These are phyloP conservation scores for Omphalotus guepiniiformis DNA, from an alignment of 768 basidiomycete genomes.

Conservation along the genomic window DNA sequence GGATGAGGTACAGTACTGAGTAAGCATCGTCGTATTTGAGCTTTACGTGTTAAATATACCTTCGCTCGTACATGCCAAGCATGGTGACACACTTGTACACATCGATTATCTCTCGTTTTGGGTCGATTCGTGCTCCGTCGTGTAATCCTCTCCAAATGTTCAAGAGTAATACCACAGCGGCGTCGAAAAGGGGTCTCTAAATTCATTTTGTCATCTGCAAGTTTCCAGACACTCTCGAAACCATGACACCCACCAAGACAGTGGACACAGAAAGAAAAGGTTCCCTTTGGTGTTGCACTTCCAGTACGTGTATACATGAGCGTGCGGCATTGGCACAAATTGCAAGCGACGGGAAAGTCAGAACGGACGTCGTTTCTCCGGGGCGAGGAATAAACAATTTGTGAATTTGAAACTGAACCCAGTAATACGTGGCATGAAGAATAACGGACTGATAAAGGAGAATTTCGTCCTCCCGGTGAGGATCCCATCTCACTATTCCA, in stretches of 20 bases:
- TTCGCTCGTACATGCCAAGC: not conserved
- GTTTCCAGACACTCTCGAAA: not conserved
- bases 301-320: conserved; percentile 50
- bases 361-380: conserved; percentile 10
- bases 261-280: conserved; percentile 11
- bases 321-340: conserved; percentile 27
- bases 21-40: no score
- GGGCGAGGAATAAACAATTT: conserved; percentile 21
- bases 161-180: conserved; percentile 43
- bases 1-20: not conserved
- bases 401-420: conserved; percentile 24
- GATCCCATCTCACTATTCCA: conserved; percentile 37
- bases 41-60: not conserved
- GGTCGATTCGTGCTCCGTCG: conserved; percentile 35
- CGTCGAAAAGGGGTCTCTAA: conserved; percentile 27
- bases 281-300: conserved; percentile 32
- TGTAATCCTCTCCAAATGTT: conserved; percentile 44
- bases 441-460: conserved; percentile 45
- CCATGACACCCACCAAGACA: not conserved
- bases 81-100: conserved; percentile 38
- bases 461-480: conserved; percentile 28
- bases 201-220: not conserved
- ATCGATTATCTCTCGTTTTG: conserved; percentile 43
- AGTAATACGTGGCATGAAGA: conserved; percentile 47
- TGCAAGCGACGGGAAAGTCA: conserved; percentile 59